Evolutionary conservation across 192 early-diverging fungal genomes (phyloP).

Genomic region (Fimicolochytrium jonesii): DNA sequence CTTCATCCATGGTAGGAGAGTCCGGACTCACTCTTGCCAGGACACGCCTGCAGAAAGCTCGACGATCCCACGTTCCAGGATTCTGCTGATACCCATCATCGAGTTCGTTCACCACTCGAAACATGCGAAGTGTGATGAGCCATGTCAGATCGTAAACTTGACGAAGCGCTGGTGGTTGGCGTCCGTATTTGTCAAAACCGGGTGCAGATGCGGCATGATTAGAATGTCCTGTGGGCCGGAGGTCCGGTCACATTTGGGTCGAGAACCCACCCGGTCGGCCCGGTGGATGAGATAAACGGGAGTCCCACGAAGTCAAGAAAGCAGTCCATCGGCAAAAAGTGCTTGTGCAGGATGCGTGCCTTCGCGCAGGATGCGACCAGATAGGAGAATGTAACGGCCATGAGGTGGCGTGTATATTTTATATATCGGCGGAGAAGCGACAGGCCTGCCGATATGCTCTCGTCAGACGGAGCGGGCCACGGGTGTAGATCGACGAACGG

Average conservation of each 20-base stretch:
- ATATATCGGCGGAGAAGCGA: too few relatives aligned
- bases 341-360: background rate
- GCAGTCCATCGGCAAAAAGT: background rate
- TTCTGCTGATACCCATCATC: too few relatives aligned
- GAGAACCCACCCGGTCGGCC: background rate
- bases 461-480: constrained; percentile 1
- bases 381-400: background rate
- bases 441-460: background rate
- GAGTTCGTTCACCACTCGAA: too few relatives aligned
- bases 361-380: background rate
- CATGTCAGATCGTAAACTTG: background rate
- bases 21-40: too few relatives aligned
- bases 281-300: background rate
- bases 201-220: background rate
- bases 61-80: too few relatives aligned
- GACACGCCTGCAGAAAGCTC: too few relatives aligned
- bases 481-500: constrained; percentile 7
- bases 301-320: background rate
- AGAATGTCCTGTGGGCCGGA: background rate
- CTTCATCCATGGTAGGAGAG: too few relatives aligned
- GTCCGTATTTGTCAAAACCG: background rate
- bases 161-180: background rate
- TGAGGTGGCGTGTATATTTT: background rate
- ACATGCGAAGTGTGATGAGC: background rate
- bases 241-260: background rate